Evolutionary conservation across 1,284 basidiomycete genomes (phyloP), one percentile per base, ranked within the genome.

Genomic region (Sanghuangporus weigelae): DNA sequence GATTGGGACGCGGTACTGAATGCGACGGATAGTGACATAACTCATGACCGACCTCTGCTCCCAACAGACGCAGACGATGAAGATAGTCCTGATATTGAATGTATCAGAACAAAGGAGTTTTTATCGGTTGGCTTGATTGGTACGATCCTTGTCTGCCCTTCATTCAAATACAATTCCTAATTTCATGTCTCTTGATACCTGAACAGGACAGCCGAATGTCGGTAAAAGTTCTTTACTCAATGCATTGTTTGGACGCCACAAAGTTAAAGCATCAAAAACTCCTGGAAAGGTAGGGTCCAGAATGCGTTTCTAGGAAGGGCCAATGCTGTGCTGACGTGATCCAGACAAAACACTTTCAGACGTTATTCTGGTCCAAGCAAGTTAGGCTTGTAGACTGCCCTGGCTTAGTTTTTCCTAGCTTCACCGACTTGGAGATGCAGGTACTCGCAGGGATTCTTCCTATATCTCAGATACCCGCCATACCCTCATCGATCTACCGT

Each of bases 291-390:
- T 87, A 55, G 51, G 73, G 55, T 42, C 39, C 50, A 57, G 21
- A 38, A 56, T 42, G 19, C 12, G 61, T 56, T 2, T 42, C 59
- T 12, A 26, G 40, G n/a, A 62, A 56, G 42, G 7, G 35, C 59
- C 36, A 62, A 10, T 23, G 26, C 60, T 31, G 57, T 57, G 48
- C 55, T 48, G n/a, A 36, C 11, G 26, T 57, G 39, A 12, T 16
- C 5, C 67, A 93, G 91, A 96, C 93, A 2, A 96, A 95, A 74
- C 93, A 96, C 72, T 95, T 94, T 73, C 93, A 96, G 74, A 96
- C 95, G 0, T 82, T 94, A 56, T 95, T 89, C 73, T 95, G 90
- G 90, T 92, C 88, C 49, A 76, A 80, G 1, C 87, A 92, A 66
- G 81, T 96, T 64, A 88, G 90, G 56, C 81, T 95, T 38, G 91